phyloP scores from a whole-genome alignment of 2,329 filamentous ascomycete genomes.

The Botryotinia calthae region DNA sequence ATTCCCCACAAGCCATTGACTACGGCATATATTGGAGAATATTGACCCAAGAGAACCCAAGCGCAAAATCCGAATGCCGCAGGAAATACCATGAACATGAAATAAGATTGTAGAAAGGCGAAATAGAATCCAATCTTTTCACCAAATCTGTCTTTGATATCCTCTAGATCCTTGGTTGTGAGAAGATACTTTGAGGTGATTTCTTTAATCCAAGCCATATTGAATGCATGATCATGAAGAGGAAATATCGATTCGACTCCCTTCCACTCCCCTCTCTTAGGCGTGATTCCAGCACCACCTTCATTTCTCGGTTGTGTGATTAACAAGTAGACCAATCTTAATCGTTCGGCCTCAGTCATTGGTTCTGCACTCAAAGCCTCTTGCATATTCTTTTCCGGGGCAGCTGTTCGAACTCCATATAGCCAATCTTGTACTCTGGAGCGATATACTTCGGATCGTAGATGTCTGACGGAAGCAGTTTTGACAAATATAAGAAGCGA shows the following conservation, averaged over 20 bases:
- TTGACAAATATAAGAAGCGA: slow-evolving; percentile 82
- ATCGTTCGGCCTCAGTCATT: slow-evolving; percentile 81
- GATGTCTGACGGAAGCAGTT: slow-evolving; percentile 69
- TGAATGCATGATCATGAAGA: slow-evolving; percentile 73
- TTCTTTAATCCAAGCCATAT: slow-evolving; percentile 70
- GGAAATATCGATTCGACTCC: slow-evolving; percentile 73
- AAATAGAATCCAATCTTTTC: slow-evolving; percentile 93
- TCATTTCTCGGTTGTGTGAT: slow-evolving; percentile 71
- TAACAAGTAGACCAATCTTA: slow-evolving; percentile 83
- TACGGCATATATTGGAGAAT: slow-evolving; percentile 77
- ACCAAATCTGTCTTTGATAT: slow-evolving; percentile 74
- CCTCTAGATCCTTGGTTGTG: slow-evolving; percentile 63
- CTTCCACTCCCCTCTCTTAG: slow-evolving; percentile 67
- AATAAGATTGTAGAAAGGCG: slow-evolving; percentile 89
- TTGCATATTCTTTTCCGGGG: slow-evolving; percentile 71
- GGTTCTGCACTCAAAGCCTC: slow-evolving; percentile 69
- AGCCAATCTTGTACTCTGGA: slow-evolving; percentile 92
- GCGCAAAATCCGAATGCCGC: slow-evolving; percentile 72
- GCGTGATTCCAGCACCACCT: slow-evolving; percentile 75
- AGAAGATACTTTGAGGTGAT: slow-evolving; percentile 72
- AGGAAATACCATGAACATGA: slow-evolving; percentile 78
- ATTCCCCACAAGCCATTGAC: slow-evolving; percentile 83
- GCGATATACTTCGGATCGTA: slow-evolving; percentile 79
- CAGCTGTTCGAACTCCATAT: slow-evolving; percentile 75
- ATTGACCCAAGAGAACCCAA: slow-evolving; percentile 81